Evolutionary conservation across 495 filamentous ascomycete genomes (phyloP).

Genomic region (Trichoderma orchidacearum): DNA sequence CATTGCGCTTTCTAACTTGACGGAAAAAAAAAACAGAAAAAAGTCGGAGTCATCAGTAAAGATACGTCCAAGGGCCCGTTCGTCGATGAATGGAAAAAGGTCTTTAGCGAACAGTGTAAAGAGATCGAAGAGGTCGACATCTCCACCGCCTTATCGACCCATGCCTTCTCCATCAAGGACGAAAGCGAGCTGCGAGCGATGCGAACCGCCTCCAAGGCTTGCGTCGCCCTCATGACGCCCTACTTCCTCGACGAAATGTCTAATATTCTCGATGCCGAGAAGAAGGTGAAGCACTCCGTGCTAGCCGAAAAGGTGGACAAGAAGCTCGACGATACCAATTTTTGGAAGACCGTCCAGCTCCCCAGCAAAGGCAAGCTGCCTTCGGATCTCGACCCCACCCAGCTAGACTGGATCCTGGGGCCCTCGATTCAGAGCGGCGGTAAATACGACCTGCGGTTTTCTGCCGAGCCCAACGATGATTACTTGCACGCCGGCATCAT

Average conservation of each 20-base stretch:
- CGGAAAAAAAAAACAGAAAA: slow-evolving; percentile 42
- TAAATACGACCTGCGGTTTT: slow-evolving; percentile 78
- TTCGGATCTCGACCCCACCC: slow-evolving; percentile 71
- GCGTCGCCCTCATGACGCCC: slow-evolving; percentile 78
- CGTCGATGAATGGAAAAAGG: slow-evolving; percentile 87
- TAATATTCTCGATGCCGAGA: slow-evolving; percentile 81
- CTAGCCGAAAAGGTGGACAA: slow-evolving; percentile 71
- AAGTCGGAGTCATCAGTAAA: slow-evolving; percentile 74
- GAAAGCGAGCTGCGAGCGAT: slow-evolving; percentile 88
- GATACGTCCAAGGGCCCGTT: slow-evolving; percentile 79
- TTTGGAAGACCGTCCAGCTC: slow-evolving; percentile 67
- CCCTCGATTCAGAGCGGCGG: slow-evolving; percentile 94
- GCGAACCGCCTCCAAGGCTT: slow-evolving; percentile 83
- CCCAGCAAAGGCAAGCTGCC: slow-evolving; percentile 61
- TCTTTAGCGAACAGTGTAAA: slow-evolving; percentile 58
- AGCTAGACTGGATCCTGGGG: slow-evolving; percentile 86
- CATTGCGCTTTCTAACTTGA: slow-evolving; percentile 4
- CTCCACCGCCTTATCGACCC: slow-evolving; percentile 60
- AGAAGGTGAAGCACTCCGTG: slow-evolving; percentile 83
- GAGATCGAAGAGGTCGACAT: slow-evolving; percentile 88
- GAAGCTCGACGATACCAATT: slow-evolving; percentile 87
- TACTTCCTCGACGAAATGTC: slow-evolving; percentile 99
- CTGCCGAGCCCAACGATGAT: slow-evolving; percentile 58
- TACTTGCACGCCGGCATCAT: slow-evolving; percentile 91
- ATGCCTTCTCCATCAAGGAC: slow-evolving; percentile 89